Evolutionary conservation across 163 green algal species (phyloP).

Genomic region (Chloroidium sp.): DNA sequence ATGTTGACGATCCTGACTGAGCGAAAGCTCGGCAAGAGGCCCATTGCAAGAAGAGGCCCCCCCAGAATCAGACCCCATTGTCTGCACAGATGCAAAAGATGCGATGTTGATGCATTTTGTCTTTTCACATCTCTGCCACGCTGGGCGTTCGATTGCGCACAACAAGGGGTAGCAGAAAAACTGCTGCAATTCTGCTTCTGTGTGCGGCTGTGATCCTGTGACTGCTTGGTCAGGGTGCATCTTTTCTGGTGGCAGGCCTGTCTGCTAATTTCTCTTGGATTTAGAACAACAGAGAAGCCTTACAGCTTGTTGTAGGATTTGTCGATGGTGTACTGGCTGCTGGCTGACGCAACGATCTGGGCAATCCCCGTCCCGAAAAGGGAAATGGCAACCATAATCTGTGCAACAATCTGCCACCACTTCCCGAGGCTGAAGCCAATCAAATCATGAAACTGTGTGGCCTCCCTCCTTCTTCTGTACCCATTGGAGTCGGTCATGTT

Average conservation of each 20-base stretch:
- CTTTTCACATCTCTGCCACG: no score
- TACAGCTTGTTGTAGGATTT: slow-evolving; percentile 13
- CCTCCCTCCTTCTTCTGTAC: slow-evolving; percentile 1
- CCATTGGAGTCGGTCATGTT: slow-evolving; percentile 7
- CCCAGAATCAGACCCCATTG: not conserved
- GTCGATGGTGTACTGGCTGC: slow-evolving; percentile 17
- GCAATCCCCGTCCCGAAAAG: slow-evolving; percentile 6
- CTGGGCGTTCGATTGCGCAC: no score
- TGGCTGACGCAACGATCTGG: slow-evolving; percentile 15
- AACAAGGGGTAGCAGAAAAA: no score
- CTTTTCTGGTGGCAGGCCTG: no score
- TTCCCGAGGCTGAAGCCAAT: slow-evolving; percentile 5
- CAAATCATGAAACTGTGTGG: slow-evolving; percentile 13
- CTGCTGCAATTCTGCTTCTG: no score
- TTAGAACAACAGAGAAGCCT: not conserved
- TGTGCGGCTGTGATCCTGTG: no score
- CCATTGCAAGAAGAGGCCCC: not conserved
- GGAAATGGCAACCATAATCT: not conserved
- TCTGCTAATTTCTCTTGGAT: no score
- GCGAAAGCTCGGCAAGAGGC: slow-evolving; percentile 2
- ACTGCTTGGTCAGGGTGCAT: no score
- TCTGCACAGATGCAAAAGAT: not conserved
- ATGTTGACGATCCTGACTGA: slow-evolving; percentile 11
- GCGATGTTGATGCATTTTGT: no score
- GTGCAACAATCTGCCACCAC: not conserved